Evolutionary conservation across 2,329 filamentous ascomycete genomes (phyloP).

Genomic region (Apiospora hydei): DNA sequence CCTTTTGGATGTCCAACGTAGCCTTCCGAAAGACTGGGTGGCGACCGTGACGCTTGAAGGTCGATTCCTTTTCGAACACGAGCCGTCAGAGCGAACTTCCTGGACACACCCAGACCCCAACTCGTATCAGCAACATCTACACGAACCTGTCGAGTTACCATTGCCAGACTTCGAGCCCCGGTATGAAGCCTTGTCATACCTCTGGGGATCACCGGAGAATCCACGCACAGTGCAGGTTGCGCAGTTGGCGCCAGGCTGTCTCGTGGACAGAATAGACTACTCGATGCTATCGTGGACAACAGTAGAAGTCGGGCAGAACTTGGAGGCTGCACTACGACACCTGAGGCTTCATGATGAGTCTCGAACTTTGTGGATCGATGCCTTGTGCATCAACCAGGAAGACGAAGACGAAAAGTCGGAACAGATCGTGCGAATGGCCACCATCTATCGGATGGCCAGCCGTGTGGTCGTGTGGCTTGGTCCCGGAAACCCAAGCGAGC

Average conservation of each 20-base stretch:
- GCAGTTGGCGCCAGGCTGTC: background rate
- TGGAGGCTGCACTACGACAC: background rate
- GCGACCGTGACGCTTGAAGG: background rate
- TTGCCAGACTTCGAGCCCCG: background rate
- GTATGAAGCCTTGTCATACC: conserved; percentile 17
- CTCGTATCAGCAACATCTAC: background rate
- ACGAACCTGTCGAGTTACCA: background rate
- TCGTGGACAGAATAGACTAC: too few relatives aligned
- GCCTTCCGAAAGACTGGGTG: background rate
- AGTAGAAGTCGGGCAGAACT: background rate
- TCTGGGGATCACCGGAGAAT: background rate
- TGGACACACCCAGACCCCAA: background rate
- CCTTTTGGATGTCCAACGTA: background rate
- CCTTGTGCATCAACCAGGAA: conserved; percentile 29
- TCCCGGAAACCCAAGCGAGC: background rate
- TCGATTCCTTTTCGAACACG: background rate
- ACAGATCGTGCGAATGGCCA: conserved; percentile 26
- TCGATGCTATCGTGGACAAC: background rate
- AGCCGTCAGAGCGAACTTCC: background rate
- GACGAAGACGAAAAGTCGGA: conserved; percentile 8
- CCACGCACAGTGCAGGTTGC: background rate
- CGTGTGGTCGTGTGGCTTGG: conserved; percentile 24
- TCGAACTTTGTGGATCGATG: conserved; percentile 27
- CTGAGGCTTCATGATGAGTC: background rate
- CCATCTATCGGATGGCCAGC: conserved; percentile 23